A percentile compares a stretch with the other conserved stretches of the same genome.
Evolutionary conservation across 805 yeast species (phyloP).

Genomic region (Millerozyma acaciae): DNA sequence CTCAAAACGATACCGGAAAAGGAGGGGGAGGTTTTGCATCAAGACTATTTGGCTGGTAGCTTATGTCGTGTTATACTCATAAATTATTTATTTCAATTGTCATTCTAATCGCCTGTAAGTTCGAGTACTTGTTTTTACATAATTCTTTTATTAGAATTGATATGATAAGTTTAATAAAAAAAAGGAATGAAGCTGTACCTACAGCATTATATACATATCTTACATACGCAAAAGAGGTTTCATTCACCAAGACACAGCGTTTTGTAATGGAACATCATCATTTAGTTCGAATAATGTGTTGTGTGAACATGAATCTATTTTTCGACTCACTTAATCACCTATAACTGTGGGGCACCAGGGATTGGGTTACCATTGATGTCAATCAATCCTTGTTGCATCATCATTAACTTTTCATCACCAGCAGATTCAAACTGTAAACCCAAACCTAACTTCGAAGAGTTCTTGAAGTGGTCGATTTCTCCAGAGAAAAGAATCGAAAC

Average conservation of each 20-base stretch:
- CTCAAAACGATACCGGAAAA: neutral
- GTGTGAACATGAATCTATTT: neutral
- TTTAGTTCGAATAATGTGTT: neutral
- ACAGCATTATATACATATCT: no score
- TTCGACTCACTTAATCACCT: conserved; percentile 11
- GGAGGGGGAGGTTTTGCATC: conserved; percentile 17
- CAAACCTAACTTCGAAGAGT: conserved; percentile 78
- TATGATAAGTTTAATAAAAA: no score
- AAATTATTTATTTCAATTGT: conserved; percentile 5
- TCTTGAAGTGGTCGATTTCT: conserved; percentile 79
- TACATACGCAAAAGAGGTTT: no score
- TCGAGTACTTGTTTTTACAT: no score
- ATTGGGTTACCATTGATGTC: conserved; percentile 85
- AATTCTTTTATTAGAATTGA: no score
- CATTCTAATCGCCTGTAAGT: neutral
- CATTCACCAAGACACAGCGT: no score
- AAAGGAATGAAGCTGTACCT: no score
- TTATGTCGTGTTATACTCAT: conserved; percentile 5
- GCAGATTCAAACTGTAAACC: conserved; percentile 95
- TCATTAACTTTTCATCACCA: conserved; percentile 87
- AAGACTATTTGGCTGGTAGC: conserved; percentile 38
- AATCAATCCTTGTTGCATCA: conserved; percentile 83
- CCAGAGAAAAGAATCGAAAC: conserved; percentile 85
- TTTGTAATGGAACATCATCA: neutral
- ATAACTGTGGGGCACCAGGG: conserved; percentile 68